Base-by-base conservation (phyloP, 2,329 filamentous ascomycete species). In the Aspergillus felis region DNA sequence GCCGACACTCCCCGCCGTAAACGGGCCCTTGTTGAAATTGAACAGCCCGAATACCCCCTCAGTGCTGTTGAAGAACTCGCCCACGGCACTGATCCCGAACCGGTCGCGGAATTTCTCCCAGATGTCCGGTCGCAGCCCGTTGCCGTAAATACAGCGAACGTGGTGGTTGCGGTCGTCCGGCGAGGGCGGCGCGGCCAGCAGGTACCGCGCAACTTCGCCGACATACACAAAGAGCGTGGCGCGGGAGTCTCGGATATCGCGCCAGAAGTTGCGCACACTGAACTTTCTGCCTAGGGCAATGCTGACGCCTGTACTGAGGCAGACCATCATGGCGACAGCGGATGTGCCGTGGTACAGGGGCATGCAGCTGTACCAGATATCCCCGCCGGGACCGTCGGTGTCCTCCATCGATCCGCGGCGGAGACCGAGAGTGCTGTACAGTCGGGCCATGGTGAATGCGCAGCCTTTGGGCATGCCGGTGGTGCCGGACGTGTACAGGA, bases 291-390 rank as follows among this genome's bases (percentile, higher is more conserved):
- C 76, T 1, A 79, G 65, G 0, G 75, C 75, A 4, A 79, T 63
- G 7, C 69, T 66, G 0, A 81, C 61, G 2, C 84, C 82, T 3
- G 73, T 75, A 4, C 84, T 66, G 59, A 90, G 73, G 64, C 82
- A 83, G 4, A 73, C 74, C 53, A 87, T 79, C 32, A 82, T 79
- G 5, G 78, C 79, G 35, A 88, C 84, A 20, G 83, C 83, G 6
- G 88, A 89, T 0, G 89, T 92, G 14, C 88, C 88, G 70, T 92
- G 89, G 68, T 91, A 92, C 32, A 90, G 76, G 0, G 84, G 89
- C 88, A 92, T 92, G 71, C 87, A 89, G 67, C 86, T 83, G 68
- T 91, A 92, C 82, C 86, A 91, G 27, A 86, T 78, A 68, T 90
- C 86, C 1, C 71, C 70, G 8, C 56, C 63, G 0, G 70, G 68